These are phyloP conservation scores for Brettanomyces custersianus DNA, from an alignment of 805 yeast genomes.

Conservation along the genomic window DNA sequence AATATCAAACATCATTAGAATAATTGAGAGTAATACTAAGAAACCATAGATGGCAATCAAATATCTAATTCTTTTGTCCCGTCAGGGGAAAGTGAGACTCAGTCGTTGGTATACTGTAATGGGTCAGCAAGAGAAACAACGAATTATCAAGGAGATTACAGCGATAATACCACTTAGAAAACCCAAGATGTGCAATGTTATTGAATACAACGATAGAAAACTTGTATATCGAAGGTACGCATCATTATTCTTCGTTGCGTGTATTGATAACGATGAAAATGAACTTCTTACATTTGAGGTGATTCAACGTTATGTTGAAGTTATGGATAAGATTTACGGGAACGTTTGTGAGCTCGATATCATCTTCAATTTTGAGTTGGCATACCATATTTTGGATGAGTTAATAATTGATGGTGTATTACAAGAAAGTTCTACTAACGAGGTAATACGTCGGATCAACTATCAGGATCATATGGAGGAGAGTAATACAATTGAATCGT, in stretches of 20 bases:
- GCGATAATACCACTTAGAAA: slow-evolving; percentile 78
- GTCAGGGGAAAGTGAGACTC: slow-evolving; percentile 92
- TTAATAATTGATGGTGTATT: slow-evolving; percentile 80
- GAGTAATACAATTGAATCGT: slow-evolving; percentile 16
- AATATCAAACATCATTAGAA: not conserved
- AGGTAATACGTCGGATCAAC: slow-evolving; percentile 64
- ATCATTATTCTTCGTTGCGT: slow-evolving; percentile 81
- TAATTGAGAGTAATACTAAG: too few relatives aligned
- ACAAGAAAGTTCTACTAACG: slow-evolving; percentile 75
- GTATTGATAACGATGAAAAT: slow-evolving; percentile 75
- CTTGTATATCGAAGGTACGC: slow-evolving; percentile 91
- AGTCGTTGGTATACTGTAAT: slow-evolving; percentile 88
- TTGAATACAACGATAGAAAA: slow-evolving; percentile 79
- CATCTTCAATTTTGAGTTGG: slow-evolving; percentile 90
- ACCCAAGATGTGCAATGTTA: slow-evolving; percentile 90
- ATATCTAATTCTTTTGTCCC: slow-evolving; percentile 71
- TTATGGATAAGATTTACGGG: slow-evolving; percentile 92
- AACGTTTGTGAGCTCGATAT: slow-evolving; percentile 96
- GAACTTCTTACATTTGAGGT: slow-evolving; percentile 80
- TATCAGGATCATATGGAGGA: slow-evolving; percentile 81
- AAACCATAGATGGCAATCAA: slow-evolving; percentile 54
- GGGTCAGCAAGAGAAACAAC: slow-evolving; percentile 77
- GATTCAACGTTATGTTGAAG: slow-evolving; percentile 90
- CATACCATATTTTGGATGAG: slow-evolving; percentile 88
- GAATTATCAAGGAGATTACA: slow-evolving; percentile 76